Base-by-base conservation (phyloP, 2,329 filamentous ascomycete species). In the Aspergillus unguis region DNA sequence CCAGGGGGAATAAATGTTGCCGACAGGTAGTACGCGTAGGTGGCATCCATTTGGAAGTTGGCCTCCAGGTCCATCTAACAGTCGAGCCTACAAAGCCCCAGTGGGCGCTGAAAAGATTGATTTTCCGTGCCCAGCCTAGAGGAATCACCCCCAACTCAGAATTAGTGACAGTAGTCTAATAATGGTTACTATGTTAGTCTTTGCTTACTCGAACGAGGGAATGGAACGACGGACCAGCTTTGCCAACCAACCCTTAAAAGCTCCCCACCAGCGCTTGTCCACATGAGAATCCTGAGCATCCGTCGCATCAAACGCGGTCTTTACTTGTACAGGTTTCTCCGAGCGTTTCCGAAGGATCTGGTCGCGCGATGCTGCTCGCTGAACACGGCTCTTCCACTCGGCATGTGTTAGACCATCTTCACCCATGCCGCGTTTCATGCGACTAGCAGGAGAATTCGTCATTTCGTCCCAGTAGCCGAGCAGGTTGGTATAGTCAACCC, bases 11-110 rank as follows among this genome's bases (percentile, higher is more conserved):
- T 48, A 23, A 64, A 48, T 3, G 62, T 64, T 10, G 48, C 62
- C 3, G 56, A 61, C 27, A 62, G 42, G 50, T 64, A 63, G 47
- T 64, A 64, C 3, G 61, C 58, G 23, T 61, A 64, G n/a, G 48
- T 55, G 10, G 58, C 57, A 42, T 64, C 54, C 60, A 64, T 63
- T 7, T 53, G 42, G 27, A 63, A 25, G 27, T 54, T 48, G 33
- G 54, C 53, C 1, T 11, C 44, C 25, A 58, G 50, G 17, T 48
- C 56, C 28, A 50, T 17, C 5, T 40, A 5, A 40, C 37, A 2
- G 37, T 25, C 5, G 25, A 5, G 37, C 27, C 27, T 17, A 5
- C 33, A 44, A 58, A 62, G 8, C 35, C 28, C 38, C 23, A 27
- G 4, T 42, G 43, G 1, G 35, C 48, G 23, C 42, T 31, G 41